A percentile compares a stretch with the other conserved stretches of the same genome.
These are phyloP conservation scores for Cercospora canescens DNA, from an alignment of 2,329 filamentous ascomycete species.

Conservation along the genomic window DNA sequence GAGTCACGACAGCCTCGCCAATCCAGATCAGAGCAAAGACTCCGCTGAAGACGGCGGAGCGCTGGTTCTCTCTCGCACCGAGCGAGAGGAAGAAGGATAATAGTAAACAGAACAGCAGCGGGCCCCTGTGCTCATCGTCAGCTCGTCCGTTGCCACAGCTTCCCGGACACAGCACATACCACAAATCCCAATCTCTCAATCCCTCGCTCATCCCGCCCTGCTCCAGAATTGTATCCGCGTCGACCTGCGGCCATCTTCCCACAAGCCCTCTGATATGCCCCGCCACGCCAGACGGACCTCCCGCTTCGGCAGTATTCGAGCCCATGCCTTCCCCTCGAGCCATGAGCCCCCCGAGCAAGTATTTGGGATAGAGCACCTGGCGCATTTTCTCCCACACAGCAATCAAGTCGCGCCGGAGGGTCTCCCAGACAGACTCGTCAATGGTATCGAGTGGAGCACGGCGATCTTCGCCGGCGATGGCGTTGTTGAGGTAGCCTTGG, in stretches of 20 bases:
- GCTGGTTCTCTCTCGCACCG: slow-evolving; percentile 75
- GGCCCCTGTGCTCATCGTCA: slow-evolving; percentile 63
- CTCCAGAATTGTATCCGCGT: slow-evolving; percentile 62
- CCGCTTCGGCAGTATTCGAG: slow-evolving; percentile 57
- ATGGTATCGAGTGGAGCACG: slow-evolving; percentile 88
- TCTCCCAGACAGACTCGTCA: slow-evolving; percentile 96
- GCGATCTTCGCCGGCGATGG: slow-evolving; percentile 90
- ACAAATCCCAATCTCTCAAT: slow-evolving; percentile 94
- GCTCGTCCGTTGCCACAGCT: slow-evolving; percentile 23
- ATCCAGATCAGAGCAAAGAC: slow-evolving; percentile 98
- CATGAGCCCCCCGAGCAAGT: slow-evolving; percentile 73
- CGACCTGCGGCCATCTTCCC: slow-evolving; percentile 60
- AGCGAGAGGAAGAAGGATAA: slow-evolving; percentile 86
- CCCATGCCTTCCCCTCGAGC: slow-evolving; percentile 57
- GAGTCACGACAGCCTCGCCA: slow-evolving; percentile 92
- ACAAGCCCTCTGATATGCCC: slow-evolving; percentile 56
- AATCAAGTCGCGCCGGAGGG: slow-evolving; percentile 84
- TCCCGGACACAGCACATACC: slow-evolving; percentile 48
- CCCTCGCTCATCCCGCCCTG: slow-evolving; percentile 81
- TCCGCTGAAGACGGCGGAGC: slow-evolving; percentile 87
- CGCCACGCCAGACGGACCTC: slow-evolving; percentile 41
- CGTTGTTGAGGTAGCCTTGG: slow-evolving; percentile 81
- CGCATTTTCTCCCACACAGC: slow-evolving; percentile 98
- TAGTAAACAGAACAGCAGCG: slow-evolving; percentile 88
- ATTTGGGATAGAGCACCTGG: slow-evolving; percentile 94